Percentiles rank a stretch among this genome's conserved stretches.
Conservation (phyloP, 2,329 filamentous ascomycete genomes). For the Annulohypoxylon truncatum region DNA sequence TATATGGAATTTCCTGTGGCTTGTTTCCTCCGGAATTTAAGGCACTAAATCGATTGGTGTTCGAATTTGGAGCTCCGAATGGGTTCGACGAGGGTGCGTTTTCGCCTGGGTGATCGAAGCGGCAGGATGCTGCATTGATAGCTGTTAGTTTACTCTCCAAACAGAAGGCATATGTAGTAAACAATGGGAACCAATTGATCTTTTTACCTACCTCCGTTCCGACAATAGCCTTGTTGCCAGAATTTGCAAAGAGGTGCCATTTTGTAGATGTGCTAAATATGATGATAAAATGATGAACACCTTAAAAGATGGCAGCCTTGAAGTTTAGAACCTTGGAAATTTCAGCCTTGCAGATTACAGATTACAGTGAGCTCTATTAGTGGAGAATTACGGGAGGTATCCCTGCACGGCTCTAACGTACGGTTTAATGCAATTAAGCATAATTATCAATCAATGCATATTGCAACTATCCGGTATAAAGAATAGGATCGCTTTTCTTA, state of each 20-base stretch:
- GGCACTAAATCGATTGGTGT: slow-evolving; percentile 50
- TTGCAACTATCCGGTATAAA: background rate
- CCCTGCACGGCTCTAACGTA: background rate
- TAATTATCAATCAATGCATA: background rate
- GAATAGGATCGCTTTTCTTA: too few relatives aligned
- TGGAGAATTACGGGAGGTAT: background rate
- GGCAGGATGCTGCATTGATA: slow-evolving; percentile 59
- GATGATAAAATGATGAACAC: background rate
- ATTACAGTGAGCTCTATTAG: background rate
- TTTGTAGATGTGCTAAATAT: background rate
- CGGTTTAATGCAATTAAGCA: background rate
- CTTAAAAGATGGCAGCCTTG: slow-evolving; percentile 13
- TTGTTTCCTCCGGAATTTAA: slow-evolving; percentile 40
- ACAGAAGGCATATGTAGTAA: background rate
- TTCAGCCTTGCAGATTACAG: slow-evolving; percentile 5
- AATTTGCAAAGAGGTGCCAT: slow-evolving; percentile 68
- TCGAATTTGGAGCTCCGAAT: slow-evolving; percentile 52
- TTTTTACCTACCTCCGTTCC: slow-evolving; percentile 67
- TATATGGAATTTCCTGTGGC: slow-evolving; percentile 54
- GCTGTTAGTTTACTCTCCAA: background rate
- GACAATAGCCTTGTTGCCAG: slow-evolving; percentile 73
- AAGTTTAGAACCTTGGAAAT: background rate
- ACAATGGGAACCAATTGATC: background rate
- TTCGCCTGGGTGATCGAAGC: slow-evolving; percentile 65
- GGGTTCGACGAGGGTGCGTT: slow-evolving; percentile 47